Conservation (phyloP, 495 filamentous ascomycete species). For the Aspergillus avenaceus region DNA sequence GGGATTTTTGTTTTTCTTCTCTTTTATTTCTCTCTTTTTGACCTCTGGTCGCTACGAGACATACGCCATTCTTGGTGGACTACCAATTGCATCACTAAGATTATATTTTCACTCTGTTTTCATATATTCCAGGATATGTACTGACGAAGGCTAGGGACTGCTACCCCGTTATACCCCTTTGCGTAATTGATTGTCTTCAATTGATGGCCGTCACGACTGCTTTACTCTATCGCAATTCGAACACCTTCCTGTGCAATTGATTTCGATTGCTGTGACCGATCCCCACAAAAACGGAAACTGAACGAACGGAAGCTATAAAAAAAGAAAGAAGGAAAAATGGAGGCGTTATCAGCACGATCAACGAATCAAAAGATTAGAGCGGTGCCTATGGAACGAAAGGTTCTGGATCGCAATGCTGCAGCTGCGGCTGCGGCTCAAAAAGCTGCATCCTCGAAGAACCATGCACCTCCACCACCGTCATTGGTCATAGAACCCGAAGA, state of each 20-base stretch:
- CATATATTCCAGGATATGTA: background rate
- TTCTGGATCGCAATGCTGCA: conserved; percentile 52
- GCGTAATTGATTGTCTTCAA: conserved; percentile 12
- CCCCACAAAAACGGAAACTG: background rate
- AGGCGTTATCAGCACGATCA: conserved; percentile 69
- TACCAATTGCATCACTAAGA: background rate
- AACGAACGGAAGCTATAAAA: conserved; percentile 3
- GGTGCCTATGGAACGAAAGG: conserved; percentile 41
- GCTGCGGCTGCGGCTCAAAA: conserved; percentile 42
- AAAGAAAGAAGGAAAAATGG: conserved; percentile 43
- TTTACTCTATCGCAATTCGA: background rate
- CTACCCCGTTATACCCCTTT: conserved; percentile 17
- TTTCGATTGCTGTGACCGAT: conserved; percentile 19
- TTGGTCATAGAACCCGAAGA: conserved; percentile 72
- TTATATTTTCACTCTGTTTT: background rate
- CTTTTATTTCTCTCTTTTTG: background rate
- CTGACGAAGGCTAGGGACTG: background rate
- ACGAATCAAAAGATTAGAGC: conserved; percentile 55
- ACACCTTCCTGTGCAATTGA: conserved; percentile 6
- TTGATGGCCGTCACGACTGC: conserved; percentile 20
- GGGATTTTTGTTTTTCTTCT: background rate
- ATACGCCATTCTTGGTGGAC: background rate
- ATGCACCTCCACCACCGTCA: conserved; percentile 72
- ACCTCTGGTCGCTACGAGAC: background rate
- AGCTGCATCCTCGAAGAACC: conserved; percentile 46